Base-by-base conservation (phyloP, 1,139 yeast species). In the Kodamaea ohmeri region DNA sequence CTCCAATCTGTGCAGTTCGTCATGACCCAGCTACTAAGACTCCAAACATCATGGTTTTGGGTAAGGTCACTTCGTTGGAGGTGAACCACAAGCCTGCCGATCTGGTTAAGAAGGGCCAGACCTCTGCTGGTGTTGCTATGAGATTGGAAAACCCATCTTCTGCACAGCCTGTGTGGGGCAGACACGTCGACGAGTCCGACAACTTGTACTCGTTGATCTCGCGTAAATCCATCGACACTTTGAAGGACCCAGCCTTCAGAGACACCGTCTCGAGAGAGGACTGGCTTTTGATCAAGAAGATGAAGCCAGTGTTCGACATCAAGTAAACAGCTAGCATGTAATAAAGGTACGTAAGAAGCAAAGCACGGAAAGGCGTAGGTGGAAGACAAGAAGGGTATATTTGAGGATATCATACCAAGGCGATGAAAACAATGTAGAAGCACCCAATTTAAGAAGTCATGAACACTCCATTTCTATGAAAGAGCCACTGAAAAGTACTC, bases 41-140 rank as follows among this genome's bases (percentile, higher is more conserved):
- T 53, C 86, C 82, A 55, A 78, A 74, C 35, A 67, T 85, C 31
- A 69, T 89, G 67, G 73, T 83, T 4, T 71, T 92, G 43, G 98
- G 98, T 63, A 83, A 76, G 56, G 96, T 89, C 38, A 80, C 72
- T 25, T 87, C 96, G 9, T 72, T 92, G 63, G 97, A 92, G 70
- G 96, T 92, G 38, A 92, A 90, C 66, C 98, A 94, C 70, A 87
- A 86, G 65, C 69, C 96, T 25, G 73, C 73, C 25, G 87, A 80
- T 39, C 61, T 71, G 26, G 96, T 90, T 35, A 86, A 88, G 70
- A 92, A 87, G 76, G 97, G 97, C 30, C 96, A 87, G 65, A 86
- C 97, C 14, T 79, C 87, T 49, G 96, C 96, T 22, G 99, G 98
- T 77, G 97, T 92, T 47, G 98, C 99, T 45, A 86, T 92, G 84